These are phyloP conservation scores for Cystobasidiaceae sp. DNA, from an alignment of 1,284 basidiomycete species.

Conservation along the genomic window DNA sequence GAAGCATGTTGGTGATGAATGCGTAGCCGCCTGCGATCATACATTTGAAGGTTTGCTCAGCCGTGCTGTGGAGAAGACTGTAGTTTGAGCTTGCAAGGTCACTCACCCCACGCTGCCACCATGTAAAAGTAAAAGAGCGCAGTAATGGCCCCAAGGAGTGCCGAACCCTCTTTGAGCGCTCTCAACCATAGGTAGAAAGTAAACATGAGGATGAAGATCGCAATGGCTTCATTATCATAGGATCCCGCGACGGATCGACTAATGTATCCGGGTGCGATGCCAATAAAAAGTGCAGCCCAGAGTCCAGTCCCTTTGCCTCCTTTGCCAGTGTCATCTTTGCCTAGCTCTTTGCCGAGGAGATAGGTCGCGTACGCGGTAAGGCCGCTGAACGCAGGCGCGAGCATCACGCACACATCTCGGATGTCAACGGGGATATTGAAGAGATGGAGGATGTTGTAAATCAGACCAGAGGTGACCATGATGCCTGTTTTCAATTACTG, in stretches of 20 bases:
- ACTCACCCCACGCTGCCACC: slow-evolving; percentile 97
- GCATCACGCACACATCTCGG: slow-evolving; percentile 90
- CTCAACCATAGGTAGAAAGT: slow-evolving; percentile 98
- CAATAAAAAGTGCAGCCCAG: slow-evolving; percentile 96
- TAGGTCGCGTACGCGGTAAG: slow-evolving; percentile 69
- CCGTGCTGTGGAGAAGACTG: too few relatives aligned
- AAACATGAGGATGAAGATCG: slow-evolving; percentile 99
- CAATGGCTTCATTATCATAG: slow-evolving; percentile 99
- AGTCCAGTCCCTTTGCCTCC: slow-evolving; percentile 75
- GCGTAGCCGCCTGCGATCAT: slow-evolving; percentile 74
- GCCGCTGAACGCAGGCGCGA: slow-evolving; percentile 94
- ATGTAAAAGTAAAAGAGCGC: slow-evolving; percentile 99
- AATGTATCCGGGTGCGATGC: slow-evolving; percentile 92
- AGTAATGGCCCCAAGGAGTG: slow-evolving; percentile 80
- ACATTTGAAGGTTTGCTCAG: too few relatives aligned
- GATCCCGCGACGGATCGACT: slow-evolving; percentile 98
- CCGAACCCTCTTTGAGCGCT: slow-evolving; percentile 88
- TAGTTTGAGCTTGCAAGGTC: too few relatives aligned
- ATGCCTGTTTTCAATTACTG: slow-evolving; percentile 52
- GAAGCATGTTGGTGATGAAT: slow-evolving; percentile 99
- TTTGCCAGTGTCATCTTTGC: slow-evolving; percentile 52
- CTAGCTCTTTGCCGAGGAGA: slow-evolving; percentile 83
- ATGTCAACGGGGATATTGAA: slow-evolving; percentile 96
- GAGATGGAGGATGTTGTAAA: slow-evolving; percentile 82
- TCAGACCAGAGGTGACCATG: slow-evolving; percentile 95